Percentiles rank a stretch among this genome's conserved stretches.
Conservation (phyloP, 2,329 filamentous ascomycete species). For the Neodidymelliopsis sp. region DNA sequence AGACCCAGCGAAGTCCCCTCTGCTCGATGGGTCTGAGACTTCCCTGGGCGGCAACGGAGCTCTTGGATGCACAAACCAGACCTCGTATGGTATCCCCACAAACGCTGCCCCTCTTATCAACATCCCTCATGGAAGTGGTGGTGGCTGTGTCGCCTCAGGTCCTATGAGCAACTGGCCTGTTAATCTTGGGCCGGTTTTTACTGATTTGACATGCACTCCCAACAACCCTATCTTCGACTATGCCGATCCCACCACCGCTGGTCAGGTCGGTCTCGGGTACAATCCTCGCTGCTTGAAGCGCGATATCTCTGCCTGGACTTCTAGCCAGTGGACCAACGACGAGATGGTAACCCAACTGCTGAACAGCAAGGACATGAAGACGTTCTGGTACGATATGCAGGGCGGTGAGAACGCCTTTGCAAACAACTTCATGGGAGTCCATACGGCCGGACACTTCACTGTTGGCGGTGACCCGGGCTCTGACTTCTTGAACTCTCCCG, state of each 20-base stretch:
- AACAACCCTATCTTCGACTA: constrained; percentile 38
- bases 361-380: constrained; percentile 41
- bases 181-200: constrained; percentile 57
- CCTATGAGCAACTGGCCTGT: constrained; percentile 58
- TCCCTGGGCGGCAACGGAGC: constrained; percentile 56
- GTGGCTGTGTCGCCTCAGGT: constrained; percentile 61
- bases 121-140: constrained; percentile 60
- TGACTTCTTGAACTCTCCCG: constrained; percentile 54
- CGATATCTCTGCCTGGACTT: constrained; percentile 42
- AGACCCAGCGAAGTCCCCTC: constrained; percentile 52
- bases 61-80: constrained; percentile 32
- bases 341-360: constrained; percentile 34
- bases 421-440: constrained; percentile 47
- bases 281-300: constrained; percentile 49
- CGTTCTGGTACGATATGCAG: constrained; percentile 52
- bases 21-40: constrained; percentile 63
- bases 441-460: constrained; percentile 56
- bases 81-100: constrained; percentile 34
- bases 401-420: constrained; percentile 39
- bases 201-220: constrained; percentile 40
- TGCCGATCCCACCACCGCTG: constrained; percentile 27
- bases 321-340: constrained; percentile 39
- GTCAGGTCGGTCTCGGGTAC: constrained; percentile 29
- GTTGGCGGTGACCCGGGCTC: constrained; percentile 54
- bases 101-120: constrained; percentile 35